These are phyloP conservation scores for barley (Hordeum vulgare) DNA, from an alignment of 176 grass and related monocot genomes.

Conservation along the genomic window DNA sequence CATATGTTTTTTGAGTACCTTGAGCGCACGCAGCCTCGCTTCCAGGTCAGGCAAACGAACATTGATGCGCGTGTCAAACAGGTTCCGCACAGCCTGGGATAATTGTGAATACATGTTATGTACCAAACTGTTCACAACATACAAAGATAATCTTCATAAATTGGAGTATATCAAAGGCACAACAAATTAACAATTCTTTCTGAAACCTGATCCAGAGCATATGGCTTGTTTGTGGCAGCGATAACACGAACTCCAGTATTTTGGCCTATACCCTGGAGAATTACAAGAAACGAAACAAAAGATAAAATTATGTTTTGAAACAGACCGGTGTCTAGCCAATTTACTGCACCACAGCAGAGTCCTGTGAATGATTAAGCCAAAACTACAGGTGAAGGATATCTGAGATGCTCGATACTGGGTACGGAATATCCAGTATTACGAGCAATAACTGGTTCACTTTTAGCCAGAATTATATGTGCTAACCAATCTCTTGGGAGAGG, in stretches of 20 bases:
- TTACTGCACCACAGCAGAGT: no score
- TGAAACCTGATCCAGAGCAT: constrained; percentile 80
- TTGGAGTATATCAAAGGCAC: not conserved
- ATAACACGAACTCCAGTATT: constrained; percentile 85
- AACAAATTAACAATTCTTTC: not conserved
- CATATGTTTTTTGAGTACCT: constrained; percentile 37
- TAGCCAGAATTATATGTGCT: no score
- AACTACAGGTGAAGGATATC: no score
- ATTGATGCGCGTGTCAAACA: constrained; percentile 88
- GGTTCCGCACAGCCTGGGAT: constrained; percentile 58
- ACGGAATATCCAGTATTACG: no score
- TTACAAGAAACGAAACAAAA: not conserved
- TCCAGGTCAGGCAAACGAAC: constrained; percentile 78
- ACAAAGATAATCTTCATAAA: not conserved
- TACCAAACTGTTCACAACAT: not conserved
- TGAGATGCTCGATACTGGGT: no score
- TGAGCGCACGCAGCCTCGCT: constrained; percentile 86
- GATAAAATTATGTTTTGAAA: no score
- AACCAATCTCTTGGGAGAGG: not conserved
- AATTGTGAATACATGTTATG: constrained; percentile 9
- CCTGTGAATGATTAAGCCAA: no score
- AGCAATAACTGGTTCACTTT: no score
- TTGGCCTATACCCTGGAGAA: constrained; percentile 72
- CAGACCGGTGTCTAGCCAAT: no score
- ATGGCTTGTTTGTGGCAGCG: constrained; percentile 84